Base-by-base conservation (phyloP, 2,329 filamentous ascomycete species). In the Fusarium hostae region DNA sequence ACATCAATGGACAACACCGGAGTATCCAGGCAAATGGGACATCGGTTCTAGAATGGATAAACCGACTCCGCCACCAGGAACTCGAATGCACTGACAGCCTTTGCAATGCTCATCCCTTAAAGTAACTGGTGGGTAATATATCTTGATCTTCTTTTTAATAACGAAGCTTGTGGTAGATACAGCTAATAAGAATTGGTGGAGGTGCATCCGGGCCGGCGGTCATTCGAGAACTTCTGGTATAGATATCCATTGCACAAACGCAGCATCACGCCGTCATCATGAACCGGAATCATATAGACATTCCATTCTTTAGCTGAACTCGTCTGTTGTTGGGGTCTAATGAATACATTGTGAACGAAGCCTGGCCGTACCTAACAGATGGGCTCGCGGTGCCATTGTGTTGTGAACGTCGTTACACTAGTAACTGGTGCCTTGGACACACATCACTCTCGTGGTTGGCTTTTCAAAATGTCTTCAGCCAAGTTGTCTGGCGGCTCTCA, bases 51-150 rank as follows among this genome's bases (percentile, higher is more conserved):
- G 40, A 26, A 58, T 43, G 28, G 22, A 57, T 26, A 63, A 47
- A 26, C 22, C 26, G 65, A 52, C 52, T 43, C n/a, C 43, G n/a
- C 57, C 35, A 41, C 24, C 56, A 59, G 52, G 58, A 48, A 52
- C 55, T 72, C 60, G 52, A 44, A 48, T 68, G 30, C 59, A 47
- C 22, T 32, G 24, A 43, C 32, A 51, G 28, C 22, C 15, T 61
- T 67, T 26, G 41, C 20, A 35, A 30, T 37, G n/a, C 16, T n/a
- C n/a, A 16, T 55, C 39, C 51, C 57, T 63, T 68, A 62, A 59
- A 59, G 59, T 52, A 48, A 68, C 56, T 62, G 64, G 64, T 58
- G 52, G 64, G 59, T 71, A 62, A 63, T 57, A 57, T 66, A 65
- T 56, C 60, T 26, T 63, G 51, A 54, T 41, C 30, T 28, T 63